Evolutionary conservation across 306 rosid species (phyloP), one percentile per base, ranked within the genome.

Genomic region (Prunus mira): DNA sequence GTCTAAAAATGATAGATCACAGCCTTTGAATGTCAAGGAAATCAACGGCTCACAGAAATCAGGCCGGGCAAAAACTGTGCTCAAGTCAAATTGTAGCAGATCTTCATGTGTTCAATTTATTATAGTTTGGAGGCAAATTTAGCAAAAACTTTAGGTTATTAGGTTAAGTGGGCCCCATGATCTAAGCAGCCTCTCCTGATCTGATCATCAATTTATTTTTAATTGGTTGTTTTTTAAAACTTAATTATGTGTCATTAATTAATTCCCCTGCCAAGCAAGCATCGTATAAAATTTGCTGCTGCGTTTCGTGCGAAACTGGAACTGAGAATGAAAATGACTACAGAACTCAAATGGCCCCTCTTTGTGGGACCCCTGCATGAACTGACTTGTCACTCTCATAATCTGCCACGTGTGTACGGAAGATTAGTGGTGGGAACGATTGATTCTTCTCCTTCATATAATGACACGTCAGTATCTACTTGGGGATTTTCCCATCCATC

Each of bases 391-490:
- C 68, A 50, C 69, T 30, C 11, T 76, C 74, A n/a, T 9, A 27
- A 57, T 45, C 66, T 49, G 71, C 81, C 81, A 77, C 71, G 64
- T 77, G 64, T 60, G 64, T 60, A 27, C 13, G 28, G 28, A 61
- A 11, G 20, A 28, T 60, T 58, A 8, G 28, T 5, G 14, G 47
- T 13, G 1, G 25, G n/a, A 28, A 27, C 3, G 12, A 32, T 9
- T 25, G 34, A 60, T 60, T 25, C 18, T 12, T 58, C 17, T 58
- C 34, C 8, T 58, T 4, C 34, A 24, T 22, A 58, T 58, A 46
- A 47, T 74, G 70, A 47, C 70, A 62, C 70, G 60, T 74, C 47
- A 12, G 34, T 62, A n/a, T 62, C 70, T 47, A 46, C 27, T 46
- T 25, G 67, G 12, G 43, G 43, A 43, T 65, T 74, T 62, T 5